Conservation (phyloP, 2,329 filamentous ascomycete species). For the Endothia cerciana region DNA sequence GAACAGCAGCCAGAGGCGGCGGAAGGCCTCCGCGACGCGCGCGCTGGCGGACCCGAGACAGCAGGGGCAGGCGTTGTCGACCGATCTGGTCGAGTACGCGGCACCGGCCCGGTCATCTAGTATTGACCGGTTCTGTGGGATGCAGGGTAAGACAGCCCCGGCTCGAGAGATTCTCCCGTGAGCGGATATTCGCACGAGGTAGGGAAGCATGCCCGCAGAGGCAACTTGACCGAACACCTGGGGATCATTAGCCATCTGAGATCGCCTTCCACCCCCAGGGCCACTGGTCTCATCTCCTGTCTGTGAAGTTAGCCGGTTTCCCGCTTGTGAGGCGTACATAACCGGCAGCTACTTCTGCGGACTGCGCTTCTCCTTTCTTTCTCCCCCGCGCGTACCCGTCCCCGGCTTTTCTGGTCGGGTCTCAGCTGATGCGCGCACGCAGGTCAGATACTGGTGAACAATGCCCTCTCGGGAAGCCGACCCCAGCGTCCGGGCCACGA, state of each 20-base stretch:
- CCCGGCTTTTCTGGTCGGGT: too few relatives aligned
- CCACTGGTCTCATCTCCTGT: too few relatives aligned
- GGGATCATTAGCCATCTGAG: too few relatives aligned
- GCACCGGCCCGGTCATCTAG: slow-evolving; percentile 18
- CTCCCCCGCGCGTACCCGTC: too few relatives aligned
- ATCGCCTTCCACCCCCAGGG: too few relatives aligned
- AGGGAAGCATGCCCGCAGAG: too few relatives aligned
- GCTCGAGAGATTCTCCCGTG: not conserved
- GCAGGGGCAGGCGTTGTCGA: not conserved
- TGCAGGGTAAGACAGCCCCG: slow-evolving; percentile 27
- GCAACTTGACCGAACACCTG: too few relatives aligned
- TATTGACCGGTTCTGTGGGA: slow-evolving; percentile 30
- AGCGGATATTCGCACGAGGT: too few relatives aligned
- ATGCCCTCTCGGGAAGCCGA: slow-evolving; percentile 14
- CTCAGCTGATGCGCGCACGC: not conserved
- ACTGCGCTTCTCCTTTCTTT: too few relatives aligned
- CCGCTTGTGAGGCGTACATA: too few relatives aligned
- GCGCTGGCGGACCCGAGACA: not conserved
- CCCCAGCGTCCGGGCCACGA: not conserved
- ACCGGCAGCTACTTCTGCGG: too few relatives aligned
- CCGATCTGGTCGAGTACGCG: slow-evolving; percentile 2
- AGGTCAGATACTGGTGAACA: slow-evolving; percentile 25
- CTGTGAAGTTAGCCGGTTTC: too few relatives aligned
- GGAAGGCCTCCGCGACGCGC: not conserved
- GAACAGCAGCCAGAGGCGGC: slow-evolving; percentile 3